Conservation (phyloP, 73 alveolate genomes). For the Paramecium octaurelia region DNA sequence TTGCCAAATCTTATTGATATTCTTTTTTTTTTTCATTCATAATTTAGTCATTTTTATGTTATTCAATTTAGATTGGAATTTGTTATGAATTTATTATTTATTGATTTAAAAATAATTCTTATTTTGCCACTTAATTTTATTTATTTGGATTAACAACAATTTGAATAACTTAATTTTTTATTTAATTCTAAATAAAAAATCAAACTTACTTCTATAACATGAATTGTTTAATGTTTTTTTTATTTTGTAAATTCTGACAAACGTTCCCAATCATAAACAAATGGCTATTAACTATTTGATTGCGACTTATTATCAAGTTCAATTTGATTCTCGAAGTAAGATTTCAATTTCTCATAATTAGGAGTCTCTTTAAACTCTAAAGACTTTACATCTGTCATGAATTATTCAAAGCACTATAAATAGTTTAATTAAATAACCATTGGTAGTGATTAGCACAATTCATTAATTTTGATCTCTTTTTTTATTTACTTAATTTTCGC, state of each 20-base stretch:
- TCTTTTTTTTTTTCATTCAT: neutral
- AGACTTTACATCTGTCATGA: neutral
- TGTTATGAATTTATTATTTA: neutral
- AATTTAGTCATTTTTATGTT: neutral
- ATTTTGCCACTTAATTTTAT: neutral
- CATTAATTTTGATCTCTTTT: neutral
- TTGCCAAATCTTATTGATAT: neutral
- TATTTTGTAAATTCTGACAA: neutral
- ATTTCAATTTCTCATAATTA: constrained; percentile 18
- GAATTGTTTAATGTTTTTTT: constrained; percentile 20
- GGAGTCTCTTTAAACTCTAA: constrained; percentile 28
- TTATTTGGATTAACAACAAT: neutral
- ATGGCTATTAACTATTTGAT: neutral
- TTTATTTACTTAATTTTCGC: constrained; percentile 42
- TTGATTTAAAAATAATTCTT: neutral
- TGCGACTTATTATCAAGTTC: neutral
- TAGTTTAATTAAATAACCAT: neutral
- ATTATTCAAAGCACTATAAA: constrained; percentile 15
- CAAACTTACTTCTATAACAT: neutral
- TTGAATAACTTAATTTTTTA: neutral
- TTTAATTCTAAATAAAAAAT: neutral
- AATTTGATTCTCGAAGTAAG: neutral
- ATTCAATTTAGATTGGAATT: neutral
- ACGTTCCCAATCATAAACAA: constrained; percentile 36
- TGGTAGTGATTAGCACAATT: neutral